phyloP scores from a whole-genome alignment of 306 rosid species.

The Gastrolobium bilobum region DNA sequence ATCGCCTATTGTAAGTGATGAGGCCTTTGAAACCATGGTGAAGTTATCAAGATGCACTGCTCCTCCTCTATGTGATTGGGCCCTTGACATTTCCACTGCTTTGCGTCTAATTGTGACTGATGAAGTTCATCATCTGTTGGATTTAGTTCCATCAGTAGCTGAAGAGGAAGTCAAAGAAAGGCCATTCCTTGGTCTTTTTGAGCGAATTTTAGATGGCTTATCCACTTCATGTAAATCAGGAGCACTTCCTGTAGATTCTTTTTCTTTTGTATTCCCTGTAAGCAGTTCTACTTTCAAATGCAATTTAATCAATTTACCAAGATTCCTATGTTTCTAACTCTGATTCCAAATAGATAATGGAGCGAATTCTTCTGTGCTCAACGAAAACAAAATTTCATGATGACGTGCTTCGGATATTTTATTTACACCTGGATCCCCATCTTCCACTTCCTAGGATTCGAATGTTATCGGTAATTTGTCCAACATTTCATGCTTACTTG shows the following conservation, averaged over 20 bases:
- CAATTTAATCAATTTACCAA: conserved; percentile 34
- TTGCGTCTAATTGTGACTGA: conserved; percentile 81
- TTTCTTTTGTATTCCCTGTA: conserved; percentile 92
- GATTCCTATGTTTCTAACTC: conserved; percentile 48
- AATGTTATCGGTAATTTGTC: conserved; percentile 80
- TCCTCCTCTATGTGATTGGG: conserved; percentile 90
- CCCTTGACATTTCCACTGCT: conserved; percentile 91
- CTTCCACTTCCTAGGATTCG: conserved; percentile 94
- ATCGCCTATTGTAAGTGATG: conserved; percentile 84
- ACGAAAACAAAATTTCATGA: conserved; percentile 92
- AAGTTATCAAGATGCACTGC: conserved; percentile 90
- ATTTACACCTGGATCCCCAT: conserved; percentile 92
- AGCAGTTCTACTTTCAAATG: conserved; percentile 53
- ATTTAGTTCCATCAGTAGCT: conserved; percentile 62
- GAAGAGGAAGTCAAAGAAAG: conserved; percentile 70
- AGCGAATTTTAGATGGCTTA: conserved; percentile 77
- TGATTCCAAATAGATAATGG: conserved; percentile 77
- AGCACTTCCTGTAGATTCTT: conserved; percentile 97
- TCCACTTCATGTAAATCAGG: conserved; percentile 90
- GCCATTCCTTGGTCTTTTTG: conserved; percentile 72
- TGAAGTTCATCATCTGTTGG: conserved; percentile 71
- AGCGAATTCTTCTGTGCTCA: conserved; percentile 83
- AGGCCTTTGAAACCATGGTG: conserved; percentile 89
- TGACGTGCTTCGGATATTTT: conserved; percentile 80
- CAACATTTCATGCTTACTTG: conserved; percentile 34